Conservation (phyloP, 2,329 filamentous ascomycete species). For the Elsinoe arachidis region DNA sequence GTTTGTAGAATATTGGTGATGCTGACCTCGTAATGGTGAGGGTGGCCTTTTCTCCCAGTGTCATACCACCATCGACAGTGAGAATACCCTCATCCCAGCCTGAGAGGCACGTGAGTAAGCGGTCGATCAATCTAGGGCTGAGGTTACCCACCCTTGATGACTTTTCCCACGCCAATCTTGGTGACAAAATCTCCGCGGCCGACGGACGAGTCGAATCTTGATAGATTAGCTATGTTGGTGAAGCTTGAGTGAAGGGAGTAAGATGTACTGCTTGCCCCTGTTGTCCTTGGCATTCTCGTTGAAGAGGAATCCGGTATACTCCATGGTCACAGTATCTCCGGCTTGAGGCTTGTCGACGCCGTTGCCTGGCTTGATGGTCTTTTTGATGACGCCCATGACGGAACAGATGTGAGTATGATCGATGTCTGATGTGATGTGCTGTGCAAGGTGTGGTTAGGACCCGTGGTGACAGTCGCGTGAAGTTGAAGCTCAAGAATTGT, state of each 20-base stretch:
- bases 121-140: neutral
- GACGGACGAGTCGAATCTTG: slow-evolving; percentile 81
- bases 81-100: slow-evolving; percentile 61
- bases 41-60: slow-evolving; percentile 79
- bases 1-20: neutral
- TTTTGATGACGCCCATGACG: slow-evolving; percentile 57
- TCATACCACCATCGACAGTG: slow-evolving; percentile 54
- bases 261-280: slow-evolving; percentile 65
- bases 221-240: slow-evolving; percentile 11
- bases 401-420: slow-evolving; percentile 11
- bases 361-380: slow-evolving; percentile 52
- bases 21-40: slow-evolving; percentile 70
- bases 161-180: slow-evolving; percentile 69
- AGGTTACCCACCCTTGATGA: slow-evolving; percentile 68
- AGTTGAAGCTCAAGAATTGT: neutral
- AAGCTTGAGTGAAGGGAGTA: neutral
- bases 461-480: neutral
- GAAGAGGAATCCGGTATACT: slow-evolving; percentile 85
- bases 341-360: slow-evolving; percentile 49
- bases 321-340: slow-evolving; percentile 72
- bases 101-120: slow-evolving; percentile 19
- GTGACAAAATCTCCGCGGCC: slow-evolving; percentile 68
- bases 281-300: slow-evolving; percentile 52
- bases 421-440: neutral
- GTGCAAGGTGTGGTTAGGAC: neutral